A percentile compares a stretch with the other conserved stretches of the same genome.
Conservation (phyloP, 2,329 filamentous ascomycete genomes). For the Paracorniculantispora psalliotae region DNA sequence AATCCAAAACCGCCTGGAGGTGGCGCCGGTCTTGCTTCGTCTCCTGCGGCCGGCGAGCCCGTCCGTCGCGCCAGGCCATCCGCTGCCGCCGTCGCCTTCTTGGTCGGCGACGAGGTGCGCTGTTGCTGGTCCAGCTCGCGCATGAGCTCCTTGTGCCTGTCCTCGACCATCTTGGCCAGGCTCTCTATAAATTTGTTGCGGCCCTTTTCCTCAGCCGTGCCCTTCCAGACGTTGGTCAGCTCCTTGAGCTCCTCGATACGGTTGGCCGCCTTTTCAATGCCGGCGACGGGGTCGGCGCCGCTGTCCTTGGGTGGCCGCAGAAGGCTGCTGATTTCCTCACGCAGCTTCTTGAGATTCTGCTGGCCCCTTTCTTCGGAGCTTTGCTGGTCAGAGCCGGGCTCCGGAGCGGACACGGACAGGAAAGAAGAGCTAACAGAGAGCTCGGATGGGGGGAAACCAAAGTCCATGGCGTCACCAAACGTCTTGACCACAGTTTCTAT, state of each 20-base stretch:
- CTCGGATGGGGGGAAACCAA: constrained; percentile 85
- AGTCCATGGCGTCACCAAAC: constrained; percentile 94
- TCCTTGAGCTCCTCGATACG: constrained; percentile 74
- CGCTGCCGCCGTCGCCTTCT: constrained; percentile 16
- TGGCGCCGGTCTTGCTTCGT: constrained; percentile 21
- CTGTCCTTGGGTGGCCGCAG: constrained; percentile 45
- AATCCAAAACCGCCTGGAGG: constrained; percentile 51
- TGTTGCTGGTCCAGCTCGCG: constrained; percentile 40
- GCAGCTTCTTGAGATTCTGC: constrained; percentile 65
- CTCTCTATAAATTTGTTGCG: constrained; percentile 75
- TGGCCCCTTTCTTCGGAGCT: constrained; percentile 83
- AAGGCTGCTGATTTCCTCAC: constrained; percentile 65
- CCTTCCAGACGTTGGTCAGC: constrained; percentile 80
- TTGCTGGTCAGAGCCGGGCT: constrained; percentile 57
- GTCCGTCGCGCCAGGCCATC: constrained; percentile 30
- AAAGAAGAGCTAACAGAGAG: constrained; percentile 79
- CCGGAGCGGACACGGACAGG: constrained; percentile 83
- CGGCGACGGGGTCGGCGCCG: constrained; percentile 50
- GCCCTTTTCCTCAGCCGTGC: constrained; percentile 91
- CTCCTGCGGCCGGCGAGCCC: constrained; percentile 27
- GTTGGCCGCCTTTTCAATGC: constrained; percentile 67
- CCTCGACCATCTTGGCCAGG: constrained; percentile 77
- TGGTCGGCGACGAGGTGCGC: background rate
- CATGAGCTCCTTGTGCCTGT: constrained; percentile 53
- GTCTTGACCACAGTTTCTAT: constrained; percentile 84